Conservation (phyloP, 176 grass and related monocot species). For the Cymbopogon citratus region DNA sequence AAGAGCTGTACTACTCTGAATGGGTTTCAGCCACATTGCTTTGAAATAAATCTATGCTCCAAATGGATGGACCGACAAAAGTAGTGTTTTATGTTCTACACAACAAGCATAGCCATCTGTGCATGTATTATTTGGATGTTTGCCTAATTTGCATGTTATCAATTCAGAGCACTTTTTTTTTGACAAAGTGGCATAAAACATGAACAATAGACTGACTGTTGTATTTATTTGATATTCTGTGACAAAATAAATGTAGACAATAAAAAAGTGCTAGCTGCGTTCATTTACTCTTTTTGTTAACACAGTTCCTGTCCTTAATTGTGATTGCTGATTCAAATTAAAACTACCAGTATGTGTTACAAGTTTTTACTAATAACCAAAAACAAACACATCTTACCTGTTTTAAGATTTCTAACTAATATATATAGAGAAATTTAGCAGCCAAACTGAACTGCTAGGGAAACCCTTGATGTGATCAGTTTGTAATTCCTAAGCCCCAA, state of each 20-base stretch:
- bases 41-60: neutral
- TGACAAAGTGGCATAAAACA: neutral
- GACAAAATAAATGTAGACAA: neutral
- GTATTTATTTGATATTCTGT: neutral
- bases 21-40: neutral
- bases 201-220: neutral
- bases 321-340: neutral
- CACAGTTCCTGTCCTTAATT: neutral
- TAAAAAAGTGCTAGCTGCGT: neutral
- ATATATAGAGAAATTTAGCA: neutral
- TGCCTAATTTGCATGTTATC: neutral
- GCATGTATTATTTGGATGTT: neutral
- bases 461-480: neutral
- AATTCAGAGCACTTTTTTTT: neutral
- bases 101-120: neutral
- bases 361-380: neutral
- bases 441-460: neutral
- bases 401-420: constrained; percentile 6
- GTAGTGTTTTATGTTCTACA: neutral
- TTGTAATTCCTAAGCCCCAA: neutral
- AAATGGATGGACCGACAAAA: neutral
- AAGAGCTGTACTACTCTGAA: neutral
- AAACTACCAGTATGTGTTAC: neutral
- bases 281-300: neutral
- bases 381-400: neutral